Conservation (phyloP, 352 stramenopile species). For the Phytophthora nicotianae region DNA sequence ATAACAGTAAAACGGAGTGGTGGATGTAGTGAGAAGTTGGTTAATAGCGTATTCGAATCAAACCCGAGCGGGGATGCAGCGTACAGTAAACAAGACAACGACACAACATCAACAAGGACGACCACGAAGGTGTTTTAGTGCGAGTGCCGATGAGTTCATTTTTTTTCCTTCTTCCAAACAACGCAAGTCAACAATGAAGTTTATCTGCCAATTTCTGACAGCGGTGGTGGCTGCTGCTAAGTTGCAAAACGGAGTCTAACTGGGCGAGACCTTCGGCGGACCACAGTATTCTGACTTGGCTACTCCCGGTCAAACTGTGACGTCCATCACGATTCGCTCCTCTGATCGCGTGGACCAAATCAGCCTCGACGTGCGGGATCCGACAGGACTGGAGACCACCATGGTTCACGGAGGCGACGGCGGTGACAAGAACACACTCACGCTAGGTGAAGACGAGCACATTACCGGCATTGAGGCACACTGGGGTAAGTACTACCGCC, state of each 20-base stretch:
- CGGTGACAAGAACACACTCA: neutral
- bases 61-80: too few species aligned
- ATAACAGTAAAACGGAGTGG: too few species aligned
- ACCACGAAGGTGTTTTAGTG: too few species aligned
- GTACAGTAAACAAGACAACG: too few species aligned
- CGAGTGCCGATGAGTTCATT: too few species aligned
- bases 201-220: neutral
- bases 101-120: too few species aligned
- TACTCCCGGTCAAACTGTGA: neutral
- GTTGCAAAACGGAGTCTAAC: neutral
- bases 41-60: too few species aligned
- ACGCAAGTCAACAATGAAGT: neutral
- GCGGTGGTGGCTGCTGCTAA: neutral
- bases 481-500: slow-evolving; percentile 6
- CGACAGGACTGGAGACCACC: neutral
- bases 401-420: slow-evolving; percentile 14
- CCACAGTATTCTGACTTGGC: neutral
- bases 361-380: neutral
- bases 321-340: neutral
- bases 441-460: slow-evolving; percentile 7
- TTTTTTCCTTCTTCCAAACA: slow-evolving; percentile 1
- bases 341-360: neutral
- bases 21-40: too few species aligned
- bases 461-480: slow-evolving; percentile 14
- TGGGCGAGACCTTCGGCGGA: neutral